Conservation (phyloP, 148 eudicot genomes). For the Dysphania ambrosioides region DNA sequence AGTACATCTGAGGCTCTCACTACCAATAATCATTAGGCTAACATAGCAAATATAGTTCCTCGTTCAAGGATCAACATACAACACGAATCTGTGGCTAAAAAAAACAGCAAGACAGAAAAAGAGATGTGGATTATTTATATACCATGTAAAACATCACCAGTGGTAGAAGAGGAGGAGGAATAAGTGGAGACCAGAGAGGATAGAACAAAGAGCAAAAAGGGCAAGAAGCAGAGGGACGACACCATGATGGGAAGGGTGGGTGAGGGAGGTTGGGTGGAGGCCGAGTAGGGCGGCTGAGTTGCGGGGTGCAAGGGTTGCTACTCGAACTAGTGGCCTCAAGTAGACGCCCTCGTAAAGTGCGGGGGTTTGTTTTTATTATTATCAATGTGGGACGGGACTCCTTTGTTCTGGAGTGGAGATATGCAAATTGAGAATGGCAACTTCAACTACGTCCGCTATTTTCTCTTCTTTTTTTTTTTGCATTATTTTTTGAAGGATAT, state of each 20-base stretch:
- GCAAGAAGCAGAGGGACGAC: constrained; percentile 28
- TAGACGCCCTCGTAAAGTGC: background rate
- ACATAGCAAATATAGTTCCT: no score
- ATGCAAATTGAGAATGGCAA: background rate
- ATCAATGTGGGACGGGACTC: background rate
- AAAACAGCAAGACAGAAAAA: background rate
- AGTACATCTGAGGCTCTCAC: no score
- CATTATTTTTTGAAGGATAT: no score
- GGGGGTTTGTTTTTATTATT: background rate
- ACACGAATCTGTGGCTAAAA: background rate
- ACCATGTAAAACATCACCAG: constrained; percentile 30
- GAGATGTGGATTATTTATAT: background rate
- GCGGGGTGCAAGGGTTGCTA: background rate
- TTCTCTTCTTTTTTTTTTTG: no score
- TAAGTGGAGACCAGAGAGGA: constrained; percentile 19
- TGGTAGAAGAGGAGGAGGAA: constrained; percentile 9
- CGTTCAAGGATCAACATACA: background rate
- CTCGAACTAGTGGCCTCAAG: background rate
- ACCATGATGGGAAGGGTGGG: constrained; percentile 15
- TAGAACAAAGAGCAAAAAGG: constrained; percentile 24
- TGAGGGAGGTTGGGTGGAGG: background rate
- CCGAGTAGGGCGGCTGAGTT: background rate
- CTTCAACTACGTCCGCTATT: background rate
- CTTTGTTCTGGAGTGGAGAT: background rate
- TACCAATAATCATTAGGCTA: no score